Conservation (phyloP, 306 rosid species). For the Ceratonia siliqua region DNA sequence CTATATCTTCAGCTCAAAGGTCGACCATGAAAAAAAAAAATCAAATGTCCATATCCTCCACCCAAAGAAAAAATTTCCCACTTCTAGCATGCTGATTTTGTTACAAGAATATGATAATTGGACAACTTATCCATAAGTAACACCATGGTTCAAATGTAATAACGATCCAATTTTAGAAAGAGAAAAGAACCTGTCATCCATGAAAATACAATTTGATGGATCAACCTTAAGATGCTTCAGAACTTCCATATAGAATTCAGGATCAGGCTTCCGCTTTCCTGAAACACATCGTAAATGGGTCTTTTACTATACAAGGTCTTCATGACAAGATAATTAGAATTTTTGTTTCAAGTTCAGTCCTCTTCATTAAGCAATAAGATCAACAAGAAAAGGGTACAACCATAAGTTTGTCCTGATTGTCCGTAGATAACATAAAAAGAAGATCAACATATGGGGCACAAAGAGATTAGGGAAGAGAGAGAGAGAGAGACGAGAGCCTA, state of each 20-base stretch:
- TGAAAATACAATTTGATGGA: constrained; percentile 67
- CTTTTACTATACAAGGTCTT: constrained; percentile 8
- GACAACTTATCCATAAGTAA: background rate
- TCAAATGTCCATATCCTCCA: too few species aligned
- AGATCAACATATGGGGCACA: constrained; percentile 8
- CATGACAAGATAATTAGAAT: constrained; percentile 17
- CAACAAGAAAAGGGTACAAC: constrained; percentile 29
- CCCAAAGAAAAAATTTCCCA: background rate
- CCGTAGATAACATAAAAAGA: constrained; percentile 7
- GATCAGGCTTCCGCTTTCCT: constrained; percentile 97
- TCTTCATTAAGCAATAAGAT: background rate
- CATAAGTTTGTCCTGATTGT: background rate
- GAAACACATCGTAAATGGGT: constrained; percentile 40
- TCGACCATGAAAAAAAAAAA: background rate
- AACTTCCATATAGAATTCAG: constrained; percentile 66
- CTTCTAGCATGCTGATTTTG: background rate
- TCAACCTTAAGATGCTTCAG: constrained; percentile 69
- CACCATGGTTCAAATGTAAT: constrained; percentile 7
- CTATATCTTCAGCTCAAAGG: background rate
- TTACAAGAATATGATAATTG: background rate
- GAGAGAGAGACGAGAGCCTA: background rate
- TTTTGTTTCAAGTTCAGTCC: constrained; percentile 13
- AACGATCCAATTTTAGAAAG: background rate
- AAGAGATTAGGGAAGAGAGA: background rate
- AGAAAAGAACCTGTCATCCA: constrained; percentile 79